Percentiles rank a stretch among this genome's conserved stretches.
Evolutionary conservation across 495 filamentous ascomycete genomes (phyloP).

Genomic region (Rostrohypoxylon terebratum): DNA sequence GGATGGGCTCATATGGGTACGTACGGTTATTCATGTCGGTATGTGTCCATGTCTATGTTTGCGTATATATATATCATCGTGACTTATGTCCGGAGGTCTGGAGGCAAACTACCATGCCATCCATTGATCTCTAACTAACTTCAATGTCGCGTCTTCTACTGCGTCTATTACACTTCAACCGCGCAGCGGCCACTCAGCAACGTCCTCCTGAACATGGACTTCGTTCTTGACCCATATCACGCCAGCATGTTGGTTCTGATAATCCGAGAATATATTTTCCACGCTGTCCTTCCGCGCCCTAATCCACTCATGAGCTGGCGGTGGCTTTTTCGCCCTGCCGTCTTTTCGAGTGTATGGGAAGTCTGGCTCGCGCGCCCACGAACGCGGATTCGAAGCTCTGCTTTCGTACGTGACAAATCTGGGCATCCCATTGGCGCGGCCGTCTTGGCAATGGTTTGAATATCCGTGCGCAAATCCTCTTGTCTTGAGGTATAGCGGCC

Average conservation of each 20-base stretch:
- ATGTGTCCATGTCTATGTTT: not conserved
- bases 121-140: conserved; percentile 11
- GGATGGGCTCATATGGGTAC: not conserved
- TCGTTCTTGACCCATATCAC: conserved; percentile 52
- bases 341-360: conserved; percentile 25
- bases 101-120: not conserved
- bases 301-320: conserved; percentile 25
- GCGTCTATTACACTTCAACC: conserved; percentile 12
- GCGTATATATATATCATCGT: not conserved
- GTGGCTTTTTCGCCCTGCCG: conserved; percentile 32
- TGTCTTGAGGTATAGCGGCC: conserved; percentile 53
- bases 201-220: conserved; percentile 41
- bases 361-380: conserved; percentile 21
- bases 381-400: conserved; percentile 14
- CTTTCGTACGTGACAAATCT: conserved; percentile 48
- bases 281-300: conserved; percentile 46
- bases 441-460: conserved; percentile 32
- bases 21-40: not conserved
- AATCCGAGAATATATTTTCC: conserved; percentile 51
- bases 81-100: conserved; percentile 23
- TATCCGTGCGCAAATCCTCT: conserved; percentile 42
- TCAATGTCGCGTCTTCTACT: not conserved
- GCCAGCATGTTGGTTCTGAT: conserved; percentile 39
- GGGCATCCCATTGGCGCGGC: conserved; percentile 43
- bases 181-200: conserved; percentile 46